A percentile compares a stretch with the other conserved stretches of the same genome.
Conservation (phyloP, 2,329 filamentous ascomycete species). For the Penicillium sp. region DNA sequence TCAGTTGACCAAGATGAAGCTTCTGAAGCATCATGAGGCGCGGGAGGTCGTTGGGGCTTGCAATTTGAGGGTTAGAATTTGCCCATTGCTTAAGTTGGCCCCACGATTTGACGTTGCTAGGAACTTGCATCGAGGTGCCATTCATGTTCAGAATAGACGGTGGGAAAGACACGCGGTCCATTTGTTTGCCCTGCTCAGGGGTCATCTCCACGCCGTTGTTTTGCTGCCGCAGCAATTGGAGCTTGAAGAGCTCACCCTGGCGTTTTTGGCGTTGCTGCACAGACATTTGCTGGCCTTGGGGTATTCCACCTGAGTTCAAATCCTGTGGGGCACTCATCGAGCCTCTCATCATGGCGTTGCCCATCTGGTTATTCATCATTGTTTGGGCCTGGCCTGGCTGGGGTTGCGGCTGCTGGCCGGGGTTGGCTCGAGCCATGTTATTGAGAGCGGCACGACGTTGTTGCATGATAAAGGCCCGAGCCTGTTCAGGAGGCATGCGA, state of each 20-base stretch:
- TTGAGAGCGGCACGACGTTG: constrained; percentile 35
- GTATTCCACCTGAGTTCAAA: constrained; percentile 27
- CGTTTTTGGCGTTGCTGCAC: constrained; percentile 35
- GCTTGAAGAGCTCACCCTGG: constrained; percentile 32
- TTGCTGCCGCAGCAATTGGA: constrained; percentile 36
- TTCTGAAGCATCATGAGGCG: constrained; percentile 44
- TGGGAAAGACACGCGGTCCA: constrained; percentile 44
- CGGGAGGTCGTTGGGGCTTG: constrained; percentile 41
- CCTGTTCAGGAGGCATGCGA: constrained; percentile 37
- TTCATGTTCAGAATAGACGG: constrained; percentile 30
- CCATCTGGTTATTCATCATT: constrained; percentile 34
- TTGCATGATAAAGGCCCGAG: constrained; percentile 32
- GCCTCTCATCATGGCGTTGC: constrained; percentile 35
- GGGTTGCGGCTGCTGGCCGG: constrained; percentile 28
- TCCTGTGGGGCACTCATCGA: constrained; percentile 36
- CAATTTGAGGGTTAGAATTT: constrained; percentile 44
- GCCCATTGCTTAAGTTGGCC: constrained; percentile 57
- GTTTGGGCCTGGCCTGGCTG: constrained; percentile 35
- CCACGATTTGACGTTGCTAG: constrained; percentile 55
- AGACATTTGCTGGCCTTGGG: constrained; percentile 31
- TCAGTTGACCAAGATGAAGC: constrained; percentile 46
- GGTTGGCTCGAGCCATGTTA: constrained; percentile 34
- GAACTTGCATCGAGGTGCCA: constrained; percentile 41
- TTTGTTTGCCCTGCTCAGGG: constrained; percentile 41
- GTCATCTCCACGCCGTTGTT: constrained; percentile 38